Percentiles rank a stretch among this genome's conserved stretches.
phyloP scores from a whole-genome alignment of 164 flowering plant species.

The Vitis rupestris region DNA sequence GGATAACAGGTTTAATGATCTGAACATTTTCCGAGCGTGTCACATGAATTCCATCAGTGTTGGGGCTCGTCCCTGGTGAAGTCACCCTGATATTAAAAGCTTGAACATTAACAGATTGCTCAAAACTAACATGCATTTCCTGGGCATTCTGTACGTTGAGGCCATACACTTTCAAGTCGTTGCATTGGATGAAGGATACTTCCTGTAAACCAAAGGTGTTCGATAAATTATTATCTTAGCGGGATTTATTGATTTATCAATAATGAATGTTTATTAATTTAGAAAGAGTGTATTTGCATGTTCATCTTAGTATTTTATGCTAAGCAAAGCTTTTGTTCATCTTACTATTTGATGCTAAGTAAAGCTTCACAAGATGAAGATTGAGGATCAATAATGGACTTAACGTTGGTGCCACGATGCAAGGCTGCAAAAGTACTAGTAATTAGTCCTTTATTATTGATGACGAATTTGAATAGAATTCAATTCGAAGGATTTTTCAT shows the following conservation, averaged over 20 bases:
- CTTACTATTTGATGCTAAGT: too few species aligned
- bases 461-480: too few species aligned
- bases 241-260: too few species aligned
- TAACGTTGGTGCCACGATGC: conserved; percentile 31
- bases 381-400: conserved; percentile 7
- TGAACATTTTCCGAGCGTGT: conserved; percentile 43
- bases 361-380: neutral
- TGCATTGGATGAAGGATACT: conserved; percentile 48
- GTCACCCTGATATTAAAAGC: conserved; percentile 38
- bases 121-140: conserved; percentile 65
- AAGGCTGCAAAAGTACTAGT: conserved; percentile 14
- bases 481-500: too few species aligned
- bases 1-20: conserved; percentile 35
- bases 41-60: conserved; percentile 85
- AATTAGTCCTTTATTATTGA: neutral
- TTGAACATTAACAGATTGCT: conserved; percentile 45
- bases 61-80: conserved; percentile 68
- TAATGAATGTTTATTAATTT: too few species aligned
- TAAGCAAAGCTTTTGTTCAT: too few species aligned
- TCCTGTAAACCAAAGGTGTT: too few species aligned
- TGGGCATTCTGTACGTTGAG: conserved; percentile 56
- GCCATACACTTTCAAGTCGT: conserved; percentile 42
- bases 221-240: too few species aligned
- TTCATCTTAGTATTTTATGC: too few species aligned
- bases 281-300: too few species aligned